Evolutionary conservation across 495 filamentous ascomycete species (phyloP).

Genomic region (Hypomontagnella submonticulosa): DNA sequence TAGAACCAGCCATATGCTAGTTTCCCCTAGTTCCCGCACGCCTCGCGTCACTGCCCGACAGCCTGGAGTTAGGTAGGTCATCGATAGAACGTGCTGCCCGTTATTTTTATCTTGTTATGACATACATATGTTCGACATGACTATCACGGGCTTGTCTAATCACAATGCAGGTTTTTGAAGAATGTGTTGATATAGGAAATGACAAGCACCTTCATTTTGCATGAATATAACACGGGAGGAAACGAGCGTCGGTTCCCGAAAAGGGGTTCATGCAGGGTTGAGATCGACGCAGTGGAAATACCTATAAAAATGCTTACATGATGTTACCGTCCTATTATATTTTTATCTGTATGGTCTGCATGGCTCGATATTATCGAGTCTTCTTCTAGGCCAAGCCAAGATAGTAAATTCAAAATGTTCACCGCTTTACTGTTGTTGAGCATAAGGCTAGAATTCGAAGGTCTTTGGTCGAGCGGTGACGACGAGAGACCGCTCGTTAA

Average conservation of each 20-base stretch:
- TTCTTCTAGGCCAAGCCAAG: background rate
- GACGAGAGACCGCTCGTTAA: background rate
- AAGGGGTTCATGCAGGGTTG: conserved; percentile 22
- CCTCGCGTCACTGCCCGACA: background rate
- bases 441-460: conserved; percentile 1
- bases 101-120: conserved; percentile 13
- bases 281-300: conserved; percentile 26
- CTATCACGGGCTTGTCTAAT: conserved; percentile 1
- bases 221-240: background rate
- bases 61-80: background rate
- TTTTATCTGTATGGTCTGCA: background rate
- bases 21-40: background rate
- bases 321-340: conserved; percentile 6
- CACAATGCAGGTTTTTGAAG: background rate
- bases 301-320: conserved; percentile 11
- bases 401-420: conserved; percentile 10
- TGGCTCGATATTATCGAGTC: conserved; percentile 8
- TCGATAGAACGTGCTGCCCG: background rate
- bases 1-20: too few relatives aligned
- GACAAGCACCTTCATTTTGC: too few relatives aligned
- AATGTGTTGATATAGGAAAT: too few relatives aligned
- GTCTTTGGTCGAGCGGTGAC: conserved; percentile 3
- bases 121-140: conserved; percentile 7
- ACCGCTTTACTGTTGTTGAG: conserved; percentile 10
- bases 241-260: background rate